Base-by-base conservation (phyloP, 257 asterid genomes). In the Linderniella brevidens region DNA sequence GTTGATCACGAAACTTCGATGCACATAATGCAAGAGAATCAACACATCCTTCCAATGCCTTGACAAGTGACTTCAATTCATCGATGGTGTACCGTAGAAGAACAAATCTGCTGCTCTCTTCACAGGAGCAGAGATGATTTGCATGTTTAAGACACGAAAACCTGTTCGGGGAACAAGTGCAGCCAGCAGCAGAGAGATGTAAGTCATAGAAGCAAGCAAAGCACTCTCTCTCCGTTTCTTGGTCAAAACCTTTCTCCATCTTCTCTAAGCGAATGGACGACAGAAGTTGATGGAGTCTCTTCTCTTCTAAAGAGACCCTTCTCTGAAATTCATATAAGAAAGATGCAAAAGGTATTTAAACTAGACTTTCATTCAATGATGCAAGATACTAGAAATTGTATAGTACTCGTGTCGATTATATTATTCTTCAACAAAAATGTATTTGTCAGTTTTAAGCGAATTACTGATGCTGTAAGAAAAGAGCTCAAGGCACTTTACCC, bases 141-240 rank as follows among this genome's bases (percentile, higher is more conserved):
- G 77, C 70, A 50, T 88, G 51, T 29, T 35, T 29, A 35, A 80
- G 79, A 57, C 93, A 80, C 3, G 93, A 68, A 63, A 74, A 77
- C 54, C 65, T 77, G 37, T 70, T 71, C 1, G 50, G 54, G 49
- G 79, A 57, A 55, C 93, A 80, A 46, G 55, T 64, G 70, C 88
- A 80, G 55, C 55, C 11, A 50, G 64, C 73, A 14, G 88, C 74
- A 14, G 77, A 61, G 16, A 77, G 65, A 60, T 80, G 85, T 38
- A 80, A 67, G 59, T 74, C 93, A 17, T 77, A 80, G 50, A 69
- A 80, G 75, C 93, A 80, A 46, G 79, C 64, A 54, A 68, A 68
- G 37, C 88, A 80, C 56, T 80, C 93, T 66, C 73, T 64, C 62
- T 80, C 88, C 15, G 57, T 46, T 13, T 69, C 57, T 56, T 54